Base-by-base conservation (phyloP, 169 alveolate genomes). In the Plasmodium ovale region DNA sequence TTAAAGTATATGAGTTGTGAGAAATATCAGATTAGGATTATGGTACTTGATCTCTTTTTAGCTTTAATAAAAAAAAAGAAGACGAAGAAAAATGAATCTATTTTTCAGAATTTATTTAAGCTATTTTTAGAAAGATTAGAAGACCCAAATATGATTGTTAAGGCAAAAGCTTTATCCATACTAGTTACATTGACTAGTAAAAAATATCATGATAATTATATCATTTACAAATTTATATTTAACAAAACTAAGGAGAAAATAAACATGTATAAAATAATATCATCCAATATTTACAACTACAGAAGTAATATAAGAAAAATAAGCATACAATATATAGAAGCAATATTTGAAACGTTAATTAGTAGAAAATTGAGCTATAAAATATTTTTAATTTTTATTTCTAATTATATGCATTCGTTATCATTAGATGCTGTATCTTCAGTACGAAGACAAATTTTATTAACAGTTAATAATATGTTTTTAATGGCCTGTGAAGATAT, bases 281-380 rank as follows among this genome's bases (percentile, higher is more conserved):
- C 88, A 21, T 51, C 49, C 27, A 77, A 77, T 29, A 62, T 77
- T 10, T 62, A 42, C 47, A 77, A 77, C 47, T 54, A 77, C 47
- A 60, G 73, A 44, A 77, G 74, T 77, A 77, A 77, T 37, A 77
- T 77, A 19, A 47, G 88, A 42, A 77, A 77, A 77, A 9, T 77
- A 35, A 77, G 67, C 35, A 67, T 77, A 67, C 77, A 60, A 62
- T 77, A 77, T 77, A 77, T 77, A 60, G 88, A 77, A 53, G 88
- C 74, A 7, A 62, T 77, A 44, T 77, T 77, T 47, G 88, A 77
- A 77, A 60, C 88, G 1, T 35, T 77, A 23, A 37, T 77, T 60
- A 37, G 59, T 51, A 60, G 44, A 77, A 77, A 77, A 42, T 53
- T 77, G 31, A 60, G 37, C 37, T 77, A 77, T 42, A 77, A 77